Base-by-base conservation (phyloP, 2,329 filamentous ascomycete species). In the Pestalotiopsis sp. region DNA sequence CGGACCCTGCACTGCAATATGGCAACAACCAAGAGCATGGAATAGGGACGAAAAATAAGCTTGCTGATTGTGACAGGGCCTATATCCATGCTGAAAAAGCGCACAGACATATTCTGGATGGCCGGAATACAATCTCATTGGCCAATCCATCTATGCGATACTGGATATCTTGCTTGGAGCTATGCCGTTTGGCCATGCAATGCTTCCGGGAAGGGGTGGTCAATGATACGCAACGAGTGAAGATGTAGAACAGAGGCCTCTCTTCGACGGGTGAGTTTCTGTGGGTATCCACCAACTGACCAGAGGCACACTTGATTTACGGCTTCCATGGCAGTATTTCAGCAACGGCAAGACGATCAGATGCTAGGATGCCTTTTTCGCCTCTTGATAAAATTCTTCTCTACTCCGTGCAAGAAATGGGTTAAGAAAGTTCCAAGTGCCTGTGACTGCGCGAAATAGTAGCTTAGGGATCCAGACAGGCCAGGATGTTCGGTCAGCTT, bases 81-180 rank as follows among this genome's bases (percentile, higher is more conserved):
- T 12, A 27, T 49, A 25, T 49, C 61, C 31, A 23, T n/a, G 14
- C 39, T 25, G 6, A 12, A 36, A n/a, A n/a, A 64, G 61, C 67
- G 68, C 65, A 63, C 41, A 23, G 56, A 61, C 58, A 49, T 57
- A 20, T 38, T 23, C 3, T 57, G 41, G 23, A 68, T 25, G 57
- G 39, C 23, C 14, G 52, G 27, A 31, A 57, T 13, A 25, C 39
- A 31, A n/a, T n/a, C 25, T n/a, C 12, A 20, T 64, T 64, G 61
- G 61, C 14, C 20, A 38, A 25, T 59, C 25, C 20, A 52, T 52
- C 45, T n/a, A 52, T 52, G 17, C 45, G 45, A 52, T n/a, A 52
- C 45, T n/a, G 45, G 20, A n/a, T n/a, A 52, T n/a, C n/a, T 39
- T 61, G 25, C 59, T 20, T 23, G 13, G n/a, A 27, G 57, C 23